Percentiles rank a stretch among this genome's conserved stretches.
phyloP scores from a whole-genome alignment of 2,329 filamentous ascomycete genomes.

The Penicillium corylophilum region DNA sequence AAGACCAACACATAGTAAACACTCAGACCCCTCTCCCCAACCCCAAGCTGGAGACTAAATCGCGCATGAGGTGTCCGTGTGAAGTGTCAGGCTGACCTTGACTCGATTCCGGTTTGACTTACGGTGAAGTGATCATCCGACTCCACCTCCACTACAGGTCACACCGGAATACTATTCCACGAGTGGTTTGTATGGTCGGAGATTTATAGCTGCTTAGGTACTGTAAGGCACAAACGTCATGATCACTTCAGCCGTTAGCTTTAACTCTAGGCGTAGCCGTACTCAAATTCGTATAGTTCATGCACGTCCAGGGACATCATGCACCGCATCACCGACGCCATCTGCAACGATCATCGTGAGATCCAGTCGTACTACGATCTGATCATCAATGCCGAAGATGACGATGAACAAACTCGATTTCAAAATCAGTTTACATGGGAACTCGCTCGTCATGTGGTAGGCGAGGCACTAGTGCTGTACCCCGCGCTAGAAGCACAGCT shows the following conservation, averaged over 20 bases:
- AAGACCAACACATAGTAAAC: neutral
- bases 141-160: neutral
- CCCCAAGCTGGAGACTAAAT: neutral
- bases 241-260: constrained; percentile 1
- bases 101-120: neutral
- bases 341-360: constrained; percentile 45
- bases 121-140: constrained; percentile 1
- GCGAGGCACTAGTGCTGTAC: constrained; percentile 56
- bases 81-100: neutral
- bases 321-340: constrained; percentile 36
- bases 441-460: constrained; percentile 52
- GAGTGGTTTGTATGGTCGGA: neutral
- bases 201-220: neutral
- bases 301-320: constrained; percentile 6
- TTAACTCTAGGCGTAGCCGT: neutral
- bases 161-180: neutral
- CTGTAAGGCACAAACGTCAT: constrained; percentile 2
- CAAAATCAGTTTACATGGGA: constrained; percentile 57
- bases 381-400: constrained; percentile 42
- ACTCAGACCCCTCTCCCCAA: neutral
- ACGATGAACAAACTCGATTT: constrained; percentile 46
- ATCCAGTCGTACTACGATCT: constrained; percentile 46
- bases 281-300: neutral
- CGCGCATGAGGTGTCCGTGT: neutral
- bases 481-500: constrained; percentile 55